Conservation (phyloP, 2,329 filamentous ascomycete species). For the Scopulariopsis brevicaulis region DNA sequence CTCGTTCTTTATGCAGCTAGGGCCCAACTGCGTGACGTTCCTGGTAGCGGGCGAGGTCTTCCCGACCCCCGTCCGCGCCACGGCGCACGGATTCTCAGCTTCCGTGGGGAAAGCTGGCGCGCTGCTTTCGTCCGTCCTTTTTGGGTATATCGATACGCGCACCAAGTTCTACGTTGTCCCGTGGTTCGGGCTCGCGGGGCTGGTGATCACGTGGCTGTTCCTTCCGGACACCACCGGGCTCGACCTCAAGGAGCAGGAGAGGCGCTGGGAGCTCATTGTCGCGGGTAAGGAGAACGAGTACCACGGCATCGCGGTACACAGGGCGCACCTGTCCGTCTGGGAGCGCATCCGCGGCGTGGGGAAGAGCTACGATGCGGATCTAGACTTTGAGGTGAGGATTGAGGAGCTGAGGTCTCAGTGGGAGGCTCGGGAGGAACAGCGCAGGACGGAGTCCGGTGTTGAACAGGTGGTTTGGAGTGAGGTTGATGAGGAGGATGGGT, state of each 20-base stretch:
- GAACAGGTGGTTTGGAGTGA: neutral
- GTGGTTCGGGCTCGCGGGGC: slow-evolving; percentile 85
- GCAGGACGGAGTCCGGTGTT: neutral
- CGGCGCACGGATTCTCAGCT: slow-evolving; percentile 90
- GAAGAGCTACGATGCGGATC: slow-evolving; percentile 72
- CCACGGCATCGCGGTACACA: slow-evolving; percentile 86
- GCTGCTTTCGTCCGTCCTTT: slow-evolving; percentile 65
- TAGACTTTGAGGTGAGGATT: slow-evolving; percentile 76
- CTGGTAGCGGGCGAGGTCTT: slow-evolving; percentile 90
- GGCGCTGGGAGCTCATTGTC: slow-evolving; percentile 81
- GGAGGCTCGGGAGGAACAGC: slow-evolving; percentile 15
- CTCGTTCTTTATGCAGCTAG: slow-evolving; percentile 98
- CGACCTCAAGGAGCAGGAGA: slow-evolving; percentile 94
- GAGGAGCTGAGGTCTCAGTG: slow-evolving; percentile 64
- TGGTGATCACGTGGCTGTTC: slow-evolving; percentile 72
- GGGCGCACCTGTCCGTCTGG: slow-evolving; percentile 77
- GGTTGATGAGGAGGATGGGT: neutral
- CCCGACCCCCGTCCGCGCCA: slow-evolving; percentile 84
- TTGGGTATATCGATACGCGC: slow-evolving; percentile 84
- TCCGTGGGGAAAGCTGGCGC: slow-evolving; percentile 79
- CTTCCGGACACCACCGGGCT: slow-evolving; percentile 92
- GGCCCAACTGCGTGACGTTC: slow-evolving; percentile 93
- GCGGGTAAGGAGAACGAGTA: slow-evolving; percentile 69
- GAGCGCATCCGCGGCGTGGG: slow-evolving; percentile 71
- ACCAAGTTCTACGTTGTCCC: slow-evolving; percentile 86